These are phyloP conservation scores for Ettlia oleoabundans DNA, from an alignment of 139 green algal genomes.

Conservation along the genomic window DNA sequence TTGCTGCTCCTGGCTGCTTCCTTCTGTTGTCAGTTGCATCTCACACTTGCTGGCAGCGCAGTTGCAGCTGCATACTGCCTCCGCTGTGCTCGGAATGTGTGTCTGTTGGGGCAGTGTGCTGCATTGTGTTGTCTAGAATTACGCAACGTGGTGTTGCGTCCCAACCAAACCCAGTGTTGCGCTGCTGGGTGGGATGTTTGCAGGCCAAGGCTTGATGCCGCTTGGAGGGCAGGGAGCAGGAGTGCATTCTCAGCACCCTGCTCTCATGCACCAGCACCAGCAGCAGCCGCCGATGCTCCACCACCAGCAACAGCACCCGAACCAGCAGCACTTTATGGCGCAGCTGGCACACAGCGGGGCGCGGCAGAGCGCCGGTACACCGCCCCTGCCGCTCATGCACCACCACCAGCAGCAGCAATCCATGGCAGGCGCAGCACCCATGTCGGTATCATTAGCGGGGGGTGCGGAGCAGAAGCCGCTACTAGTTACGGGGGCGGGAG, in stretches of 20 bases:
- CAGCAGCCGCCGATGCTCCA: neutral
- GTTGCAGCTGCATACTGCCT: neutral
- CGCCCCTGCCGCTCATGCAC: slow-evolving; percentile 13
- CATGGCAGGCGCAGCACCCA: neutral
- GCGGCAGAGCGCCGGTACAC: neutral
- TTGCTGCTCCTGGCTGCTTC: neutral
- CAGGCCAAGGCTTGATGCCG: neutral
- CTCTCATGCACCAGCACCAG: slow-evolving; percentile 3
- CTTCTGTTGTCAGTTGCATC: neutral
- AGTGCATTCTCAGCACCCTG: neutral
- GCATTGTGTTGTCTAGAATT: too few relatives aligned
- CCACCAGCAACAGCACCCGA: slow-evolving; percentile 13
- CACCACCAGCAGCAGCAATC: neutral
- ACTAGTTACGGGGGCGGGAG: neutral
- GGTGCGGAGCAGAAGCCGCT: neutral
- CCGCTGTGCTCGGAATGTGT: neutral
- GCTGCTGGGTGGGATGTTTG: neutral
- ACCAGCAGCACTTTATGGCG: neutral
- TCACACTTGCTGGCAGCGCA: neutral
- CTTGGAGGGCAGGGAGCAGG: neutral
- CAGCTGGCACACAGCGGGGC: neutral
- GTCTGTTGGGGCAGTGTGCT: neutral
- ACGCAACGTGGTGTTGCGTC: neutral
- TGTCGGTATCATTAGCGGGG: neutral
- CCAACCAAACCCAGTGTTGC: too few relatives aligned